Conservation (phyloP, 2,329 filamentous ascomycete genomes). For the Fusarium globosum region DNA sequence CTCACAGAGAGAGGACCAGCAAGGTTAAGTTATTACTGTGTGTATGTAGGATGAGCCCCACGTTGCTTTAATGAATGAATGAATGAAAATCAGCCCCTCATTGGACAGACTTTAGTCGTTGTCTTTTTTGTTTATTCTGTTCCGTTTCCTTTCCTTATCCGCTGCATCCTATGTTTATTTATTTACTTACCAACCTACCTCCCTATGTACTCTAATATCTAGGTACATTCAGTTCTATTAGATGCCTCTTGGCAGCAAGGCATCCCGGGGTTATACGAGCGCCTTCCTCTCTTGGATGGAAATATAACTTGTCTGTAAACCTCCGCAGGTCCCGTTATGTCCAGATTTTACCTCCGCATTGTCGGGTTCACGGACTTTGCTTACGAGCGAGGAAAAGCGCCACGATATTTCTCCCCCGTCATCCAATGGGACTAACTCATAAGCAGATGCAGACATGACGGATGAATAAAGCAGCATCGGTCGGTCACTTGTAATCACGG, state of each 20-base stretch:
- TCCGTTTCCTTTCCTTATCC: neutral
- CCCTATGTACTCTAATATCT: neutral
- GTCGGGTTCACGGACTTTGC: conserved; percentile 42
- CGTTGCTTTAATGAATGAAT: conserved; percentile 11
- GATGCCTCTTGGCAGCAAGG: neutral
- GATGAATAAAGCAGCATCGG: neutral
- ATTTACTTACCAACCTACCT: neutral
- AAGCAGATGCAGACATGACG: neutral
- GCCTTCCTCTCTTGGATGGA: conserved; percentile 34
- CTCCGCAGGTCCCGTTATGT: conserved; percentile 27
- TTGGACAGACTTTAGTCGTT: neutral
- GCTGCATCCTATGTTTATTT: neutral
- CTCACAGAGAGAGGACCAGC: conserved; percentile 23
- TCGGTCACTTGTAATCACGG: conserved; percentile 7
- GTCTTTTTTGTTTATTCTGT: neutral
- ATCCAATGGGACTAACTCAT: neutral
- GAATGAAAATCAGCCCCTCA: conserved; percentile 3
- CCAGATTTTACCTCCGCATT: conserved; percentile 27
- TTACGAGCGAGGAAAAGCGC: conserved; percentile 37
- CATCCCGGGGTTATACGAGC: neutral
- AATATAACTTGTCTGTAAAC: conserved; percentile 1
- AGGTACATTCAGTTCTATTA: neutral
- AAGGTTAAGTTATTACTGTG: neutral
- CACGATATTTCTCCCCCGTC: conserved; percentile 11
- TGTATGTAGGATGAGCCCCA: conserved; percentile 15